Evolutionary conservation across 768 basidiomycete genomes (phyloP), one percentile per base, ranked within the genome.

Genomic region (Cystofilobasidium macerans): DNA sequence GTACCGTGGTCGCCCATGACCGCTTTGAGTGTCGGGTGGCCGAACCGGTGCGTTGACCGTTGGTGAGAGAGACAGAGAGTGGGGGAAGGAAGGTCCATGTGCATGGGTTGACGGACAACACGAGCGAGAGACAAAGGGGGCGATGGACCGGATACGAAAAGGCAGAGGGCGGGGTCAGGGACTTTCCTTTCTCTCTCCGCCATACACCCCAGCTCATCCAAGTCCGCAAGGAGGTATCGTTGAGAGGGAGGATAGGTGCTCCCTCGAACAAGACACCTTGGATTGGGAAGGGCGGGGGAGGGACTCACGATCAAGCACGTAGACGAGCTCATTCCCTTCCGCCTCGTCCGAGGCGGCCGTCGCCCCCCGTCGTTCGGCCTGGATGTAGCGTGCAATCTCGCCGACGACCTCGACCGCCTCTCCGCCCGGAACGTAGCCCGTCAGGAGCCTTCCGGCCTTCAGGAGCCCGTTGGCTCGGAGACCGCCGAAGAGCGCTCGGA

Each of bases 1-100:
- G 79, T 81, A 6, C 90, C 92, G 16, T 89, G 80, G 75, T 99
- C 95, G 7, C 95, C 95, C 77, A 98, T 84, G 2, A 99, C 95
- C 42, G 95, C 92, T 95, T 71, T 20, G 53, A 35, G 43, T n/a
- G n/a, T 24, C n/a, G 51, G n/a, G 9, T 53, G 7, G 20, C 20
- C 30, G n/a, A n/a, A n/a, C n/a, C n/a, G n/a, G n/a, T n/a, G n/a
- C n/a, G n/a, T n/a, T n/a, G n/a, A n/a, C n/a, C n/a, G n/a, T n/a
- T n/a, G n/a, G n/a, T n/a, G n/a, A n/a, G n/a, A n/a, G n/a, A n/a
- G n/a, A n/a, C n/a, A n/a, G n/a, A n/a, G n/a, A n/a, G n/a, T n/a
- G n/a, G n/a, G n/a, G n/a, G n/a, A n/a, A n/a, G n/a, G n/a, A n/a
- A n/a, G n/a, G n/a, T n/a, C n/a, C n/a, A n/a, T n/a, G n/a, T n/a